These are phyloP conservation scores for Nakazawaea populi DNA, from an alignment of 805 yeast species.

Conservation along the genomic window DNA sequence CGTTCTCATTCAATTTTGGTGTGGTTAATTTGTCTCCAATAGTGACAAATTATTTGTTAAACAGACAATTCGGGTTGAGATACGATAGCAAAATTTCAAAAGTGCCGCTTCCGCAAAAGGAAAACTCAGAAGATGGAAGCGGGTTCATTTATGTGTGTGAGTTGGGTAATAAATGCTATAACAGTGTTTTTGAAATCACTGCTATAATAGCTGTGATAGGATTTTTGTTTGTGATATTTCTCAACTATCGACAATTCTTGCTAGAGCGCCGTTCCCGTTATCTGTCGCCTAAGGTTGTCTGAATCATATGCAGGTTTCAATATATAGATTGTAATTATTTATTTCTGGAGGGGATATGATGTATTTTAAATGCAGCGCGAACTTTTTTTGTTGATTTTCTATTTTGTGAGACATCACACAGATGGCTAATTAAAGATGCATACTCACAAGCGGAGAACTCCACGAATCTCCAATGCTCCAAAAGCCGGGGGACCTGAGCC, in stretches of 20 bases:
- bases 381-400: too few species aligned
- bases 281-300: neutral
- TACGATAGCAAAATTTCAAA: slow-evolving; percentile 43
- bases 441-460: too few species aligned
- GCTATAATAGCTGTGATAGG: slow-evolving; percentile 25
- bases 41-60: slow-evolving; percentile 52
- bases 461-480: too few species aligned
- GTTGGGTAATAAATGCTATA: slow-evolving; percentile 26
- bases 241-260: slow-evolving; percentile 12
- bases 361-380: too few species aligned
- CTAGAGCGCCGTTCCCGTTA: neutral
- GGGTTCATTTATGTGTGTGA: slow-evolving; percentile 17
- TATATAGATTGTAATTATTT: neutral
- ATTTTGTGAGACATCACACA: too few species aligned
- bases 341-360: too few species aligned
- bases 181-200: slow-evolving; percentile 34
- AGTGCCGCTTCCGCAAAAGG: slow-evolving; percentile 3
- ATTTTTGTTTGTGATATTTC: slow-evolving; percentile 15
- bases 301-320: too few species aligned
- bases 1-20: slow-evolving; percentile 73
- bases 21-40: slow-evolving; percentile 62
- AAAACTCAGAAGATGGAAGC: neutral
- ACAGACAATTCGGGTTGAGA: slow-evolving; percentile 54
- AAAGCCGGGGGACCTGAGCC: neutral
- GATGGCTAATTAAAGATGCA: too few species aligned